Evolutionary conservation across 768 basidiomycete genomes (phyloP).

Genomic region (Rhizopogon vinicolor): DNA sequence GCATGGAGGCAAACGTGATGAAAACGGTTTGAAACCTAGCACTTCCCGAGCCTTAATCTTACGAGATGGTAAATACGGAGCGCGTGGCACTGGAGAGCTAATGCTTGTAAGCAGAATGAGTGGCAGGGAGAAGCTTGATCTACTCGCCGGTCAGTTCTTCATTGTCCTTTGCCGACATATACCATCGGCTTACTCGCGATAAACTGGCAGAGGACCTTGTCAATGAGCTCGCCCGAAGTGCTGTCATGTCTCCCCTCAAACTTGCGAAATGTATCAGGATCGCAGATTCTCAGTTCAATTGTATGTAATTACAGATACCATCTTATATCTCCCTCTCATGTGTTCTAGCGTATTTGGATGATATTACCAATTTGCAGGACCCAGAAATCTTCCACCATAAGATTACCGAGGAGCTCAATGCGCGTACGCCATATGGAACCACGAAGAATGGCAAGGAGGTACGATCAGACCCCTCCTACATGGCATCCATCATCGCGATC

Average conservation of each 20-base stretch:
- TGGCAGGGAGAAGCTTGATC: constrained; percentile 77
- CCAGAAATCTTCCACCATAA: constrained; percentile 54
- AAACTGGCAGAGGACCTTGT: constrained; percentile 58
- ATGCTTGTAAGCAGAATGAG: constrained; percentile 53
- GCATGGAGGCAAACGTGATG: constrained; percentile 37
- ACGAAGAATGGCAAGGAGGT: constrained; percentile 25
- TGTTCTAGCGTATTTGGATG: constrained; percentile 58
- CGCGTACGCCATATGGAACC: constrained; percentile 35
- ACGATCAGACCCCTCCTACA: constrained; percentile 39
- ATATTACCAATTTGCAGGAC: constrained; percentile 64
- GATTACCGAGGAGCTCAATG: constrained; percentile 51
- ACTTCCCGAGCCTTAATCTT: constrained; percentile 71
- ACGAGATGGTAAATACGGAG: constrained; percentile 71
- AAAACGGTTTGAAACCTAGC: constrained; percentile 51
- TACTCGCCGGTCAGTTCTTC: constrained; percentile 58
- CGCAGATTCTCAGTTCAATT: constrained; percentile 68
- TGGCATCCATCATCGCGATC: constrained; percentile 56
- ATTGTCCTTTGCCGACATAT: not conserved
- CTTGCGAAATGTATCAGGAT: constrained; percentile 61
- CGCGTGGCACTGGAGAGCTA: constrained; percentile 67
- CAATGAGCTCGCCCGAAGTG: constrained; percentile 44
- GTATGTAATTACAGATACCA: constrained; percentile 33
- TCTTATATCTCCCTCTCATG: constrained; percentile 5
- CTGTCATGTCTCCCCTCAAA: constrained; percentile 60
- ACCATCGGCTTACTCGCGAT: constrained; percentile 4